phyloP scores from a whole-genome alignment of 352 stramenopile species.

The Phytophthora sp. region DNA sequence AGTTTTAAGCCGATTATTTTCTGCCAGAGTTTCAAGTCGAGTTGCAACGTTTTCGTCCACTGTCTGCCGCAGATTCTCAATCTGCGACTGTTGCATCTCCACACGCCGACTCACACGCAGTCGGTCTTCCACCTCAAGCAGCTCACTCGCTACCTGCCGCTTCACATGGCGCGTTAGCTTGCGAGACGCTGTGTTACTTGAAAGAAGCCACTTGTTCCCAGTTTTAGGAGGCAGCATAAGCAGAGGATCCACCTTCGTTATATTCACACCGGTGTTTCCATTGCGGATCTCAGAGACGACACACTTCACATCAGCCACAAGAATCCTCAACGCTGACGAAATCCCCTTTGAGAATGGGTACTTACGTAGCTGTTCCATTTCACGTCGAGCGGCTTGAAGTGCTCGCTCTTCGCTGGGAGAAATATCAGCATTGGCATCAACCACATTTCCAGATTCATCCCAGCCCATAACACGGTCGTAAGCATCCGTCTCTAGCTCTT shows the following conservation, averaged over 20 bases:
- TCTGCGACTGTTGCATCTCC: conserved; percentile 56
- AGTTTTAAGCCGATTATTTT: conserved; percentile 65
- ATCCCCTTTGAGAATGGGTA: conserved; percentile 73
- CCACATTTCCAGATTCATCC: conserved; percentile 33
- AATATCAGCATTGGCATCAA: conserved; percentile 33
- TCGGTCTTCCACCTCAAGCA: conserved; percentile 33
- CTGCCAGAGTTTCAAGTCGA: conserved; percentile 51
- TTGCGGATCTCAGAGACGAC: conserved; percentile 49
- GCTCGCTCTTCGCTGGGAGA: conserved; percentile 35
- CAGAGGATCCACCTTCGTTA: conserved; percentile 63
- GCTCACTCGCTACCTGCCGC: conserved; percentile 41
- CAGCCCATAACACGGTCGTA: conserved; percentile 24
- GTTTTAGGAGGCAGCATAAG: conserved; percentile 27
- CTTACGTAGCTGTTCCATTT: conserved; percentile 53
- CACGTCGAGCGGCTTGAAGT: conserved; percentile 30
- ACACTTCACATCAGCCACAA: conserved; percentile 54
- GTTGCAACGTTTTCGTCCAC: conserved; percentile 55
- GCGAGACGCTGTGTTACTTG: conserved; percentile 35
- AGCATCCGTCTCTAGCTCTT: conserved; percentile 35
- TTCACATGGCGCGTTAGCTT: conserved; percentile 61
- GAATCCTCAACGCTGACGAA: conserved; percentile 28
- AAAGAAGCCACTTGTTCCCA: conserved; percentile 3
- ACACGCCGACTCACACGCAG: conserved; percentile 38
- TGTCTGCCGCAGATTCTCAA: conserved; percentile 43
- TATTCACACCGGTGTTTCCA: conserved; percentile 41